These are phyloP conservation scores for Citropsis articulata DNA, from an alignment of 345 rosid genomes.

Conservation along the genomic window DNA sequence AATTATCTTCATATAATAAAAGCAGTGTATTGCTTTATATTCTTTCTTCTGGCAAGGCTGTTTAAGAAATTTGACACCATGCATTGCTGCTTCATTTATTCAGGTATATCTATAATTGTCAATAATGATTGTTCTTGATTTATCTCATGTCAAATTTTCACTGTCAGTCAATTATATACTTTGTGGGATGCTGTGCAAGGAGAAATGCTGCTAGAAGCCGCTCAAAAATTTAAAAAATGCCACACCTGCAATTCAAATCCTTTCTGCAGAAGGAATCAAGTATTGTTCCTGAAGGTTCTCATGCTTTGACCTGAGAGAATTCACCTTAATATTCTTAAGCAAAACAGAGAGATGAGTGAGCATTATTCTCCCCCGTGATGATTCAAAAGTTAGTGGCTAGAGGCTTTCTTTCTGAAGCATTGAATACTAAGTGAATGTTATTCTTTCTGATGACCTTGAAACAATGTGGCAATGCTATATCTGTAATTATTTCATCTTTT, in stretches of 20 bases:
- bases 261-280: not conserved
- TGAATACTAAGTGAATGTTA: not conserved
- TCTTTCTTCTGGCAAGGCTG: no score
- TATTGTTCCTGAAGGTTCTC: conserved; percentile 1
- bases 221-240: conserved; percentile 45
- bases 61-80: not conserved
- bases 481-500: not conserved
- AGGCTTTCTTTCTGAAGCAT: not conserved
- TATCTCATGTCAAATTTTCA: conserved; percentile 1
- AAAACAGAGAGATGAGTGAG: not conserved
- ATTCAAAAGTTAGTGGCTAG: not conserved
- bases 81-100: not conserved
- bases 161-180: conserved; percentile 67
- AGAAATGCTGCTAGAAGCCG: conserved; percentile 52
- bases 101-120: not conserved
- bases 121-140: not conserved
- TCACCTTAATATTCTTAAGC: not conserved
- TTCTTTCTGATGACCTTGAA: not conserved
- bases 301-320: not conserved
- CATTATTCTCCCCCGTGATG: not conserved
- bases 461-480: not conserved
- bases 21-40: not conserved
- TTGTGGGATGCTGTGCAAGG: conserved; percentile 95
- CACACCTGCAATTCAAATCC: not conserved
- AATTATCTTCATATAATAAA: not conserved